phyloP scores from a whole-genome alignment of 345 rosid genomes.

The Salix arbutifolia region DNA sequence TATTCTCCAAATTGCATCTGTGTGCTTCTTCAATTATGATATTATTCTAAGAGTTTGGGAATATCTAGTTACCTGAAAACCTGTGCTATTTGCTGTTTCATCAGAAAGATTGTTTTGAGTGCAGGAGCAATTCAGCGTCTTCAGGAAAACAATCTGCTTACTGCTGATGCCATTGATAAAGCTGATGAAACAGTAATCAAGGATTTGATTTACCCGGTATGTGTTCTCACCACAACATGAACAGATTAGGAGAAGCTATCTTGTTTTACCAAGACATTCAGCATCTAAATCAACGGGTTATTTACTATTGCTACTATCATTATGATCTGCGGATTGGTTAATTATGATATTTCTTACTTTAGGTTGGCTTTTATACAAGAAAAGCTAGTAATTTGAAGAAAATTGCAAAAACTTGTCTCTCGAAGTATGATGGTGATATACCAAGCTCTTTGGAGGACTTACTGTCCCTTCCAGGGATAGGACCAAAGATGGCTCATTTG shows the following conservation, averaged over 20 bases:
- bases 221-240: constrained; percentile 9
- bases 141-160: constrained; percentile 58
- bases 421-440: constrained; percentile 74
- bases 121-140: constrained; percentile 90
- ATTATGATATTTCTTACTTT: background rate
- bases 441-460: constrained; percentile 83
- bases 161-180: constrained; percentile 72
- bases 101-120: constrained; percentile 6
- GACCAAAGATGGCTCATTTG: constrained; percentile 77
- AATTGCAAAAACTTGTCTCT: constrained; percentile 77
- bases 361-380: constrained; percentile 95
- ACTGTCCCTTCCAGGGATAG: constrained; percentile 88
- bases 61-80: background rate
- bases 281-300: background rate
- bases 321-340: background rate
- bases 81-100: background rate
- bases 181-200: constrained; percentile 75
- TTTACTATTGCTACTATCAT: background rate
- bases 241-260: constrained; percentile 3
- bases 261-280: background rate
- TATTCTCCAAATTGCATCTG: background rate
- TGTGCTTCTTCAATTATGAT: background rate
- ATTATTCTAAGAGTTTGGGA: background rate
- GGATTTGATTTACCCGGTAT: constrained; percentile 83
- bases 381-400: constrained; percentile 88